phyloP scores from a whole-genome alignment of 371 early-diverging fungal species.

The Apophysomyces ossiformis region DNA sequence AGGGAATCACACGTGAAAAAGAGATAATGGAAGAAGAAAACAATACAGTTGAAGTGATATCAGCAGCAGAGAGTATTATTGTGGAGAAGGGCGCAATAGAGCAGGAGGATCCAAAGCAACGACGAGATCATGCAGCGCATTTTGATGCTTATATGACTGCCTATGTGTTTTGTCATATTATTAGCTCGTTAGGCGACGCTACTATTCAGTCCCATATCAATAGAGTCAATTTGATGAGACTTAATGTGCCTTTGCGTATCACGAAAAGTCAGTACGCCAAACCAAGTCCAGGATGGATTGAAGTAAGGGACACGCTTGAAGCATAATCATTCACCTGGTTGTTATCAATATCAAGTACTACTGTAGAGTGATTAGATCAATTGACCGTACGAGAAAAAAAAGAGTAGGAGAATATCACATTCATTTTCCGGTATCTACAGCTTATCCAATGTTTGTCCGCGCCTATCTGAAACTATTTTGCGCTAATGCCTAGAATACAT shows the following conservation, averaged over 20 bases:
- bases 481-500: too few relatives aligned
- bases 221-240: conserved; percentile 76
- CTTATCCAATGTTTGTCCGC: too few relatives aligned
- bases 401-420: too few relatives aligned
- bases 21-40: conserved; percentile 13
- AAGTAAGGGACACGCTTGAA: conserved; percentile 7
- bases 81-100: neutral
- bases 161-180: conserved; percentile 68
- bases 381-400: too few relatives aligned
- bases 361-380: too few relatives aligned
- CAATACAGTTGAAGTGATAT: conserved; percentile 1
- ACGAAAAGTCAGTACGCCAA: conserved; percentile 59
- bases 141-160: conserved; percentile 97
- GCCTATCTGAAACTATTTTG: too few relatives aligned
- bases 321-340: neutral
- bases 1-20: conserved; percentile 28
- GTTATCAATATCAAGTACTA: too few relatives aligned
- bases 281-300: conserved; percentile 22
- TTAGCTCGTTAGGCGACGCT: conserved; percentile 18
- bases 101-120: conserved; percentile 4
- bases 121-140: conserved; percentile 76
- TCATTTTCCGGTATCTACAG: too few relatives aligned
- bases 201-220: conserved; percentile 43
- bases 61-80: neutral
- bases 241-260: conserved; percentile 63